Evolutionary conservation across 2,329 filamentous ascomycete species (phyloP), one percentile per base, ranked within the genome.

Genomic region (Diaporthe eres): DNA sequence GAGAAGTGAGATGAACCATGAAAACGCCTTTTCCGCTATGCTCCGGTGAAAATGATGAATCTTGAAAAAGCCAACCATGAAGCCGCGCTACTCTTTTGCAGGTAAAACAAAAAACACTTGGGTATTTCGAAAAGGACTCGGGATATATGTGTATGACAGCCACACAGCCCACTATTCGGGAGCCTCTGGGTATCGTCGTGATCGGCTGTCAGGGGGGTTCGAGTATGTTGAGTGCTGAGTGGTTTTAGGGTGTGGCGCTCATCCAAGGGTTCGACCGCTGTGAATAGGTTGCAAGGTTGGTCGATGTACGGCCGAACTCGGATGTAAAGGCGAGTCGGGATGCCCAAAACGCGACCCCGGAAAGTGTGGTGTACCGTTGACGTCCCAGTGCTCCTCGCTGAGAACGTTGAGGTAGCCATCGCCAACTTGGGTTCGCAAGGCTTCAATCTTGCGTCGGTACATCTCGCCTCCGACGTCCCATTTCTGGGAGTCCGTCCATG

Each of bases 361-460:
- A 68, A 85, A 88, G 37, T 85, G 80, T 15, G 84, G 80, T 17
- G 82, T 79, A 19, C 83, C 82, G 61, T 83, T 84, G 9, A 85
- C 79, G 77, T 91, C 88, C 90, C 91, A 92, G 57, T 86, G 88
- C 82, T 97, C 94, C 80, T 98, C 96, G 76, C 94, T 94, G 70
- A 98, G 87, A 19, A 94, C 95, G 77, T 92, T 96, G 53, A 99
- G 89, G 90, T 98, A 99, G 51, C 92, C 94, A 80, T 92, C 95
- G 44, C 96, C 96, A 78, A 98, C 93, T 81, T 96, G 95, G 81
- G 93, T 93, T 77, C 95, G 93, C 72, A 98, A 86, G 4, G 94
- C 92, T 83, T 98, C 95, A 73, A 98, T 93, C 84, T 97, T 97
- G 82, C 94, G 94, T 75, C 94, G 92, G 84, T 98, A 98, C 10